Conservation (phyloP, 2,329 filamentous ascomycete genomes). For the Colletotrichum tamarilloi region DNA sequence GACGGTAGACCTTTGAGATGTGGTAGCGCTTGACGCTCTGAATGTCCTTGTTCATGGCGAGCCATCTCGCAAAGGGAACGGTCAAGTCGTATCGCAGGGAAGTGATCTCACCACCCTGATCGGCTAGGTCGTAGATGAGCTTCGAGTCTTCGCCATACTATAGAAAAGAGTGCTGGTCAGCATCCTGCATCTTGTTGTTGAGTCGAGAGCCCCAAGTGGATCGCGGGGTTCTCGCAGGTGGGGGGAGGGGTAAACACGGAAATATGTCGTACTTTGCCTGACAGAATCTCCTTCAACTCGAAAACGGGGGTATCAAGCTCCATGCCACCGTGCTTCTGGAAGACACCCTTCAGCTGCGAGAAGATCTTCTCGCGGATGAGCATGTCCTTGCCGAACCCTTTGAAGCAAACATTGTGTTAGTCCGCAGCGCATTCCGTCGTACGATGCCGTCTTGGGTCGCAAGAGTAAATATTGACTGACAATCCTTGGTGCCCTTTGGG, state of each 20-base stretch:
- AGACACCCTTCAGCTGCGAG: slow-evolving; percentile 78
- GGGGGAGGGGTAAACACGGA: slow-evolving; percentile 13
- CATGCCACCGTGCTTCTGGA: slow-evolving; percentile 85
- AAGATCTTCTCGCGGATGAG: slow-evolving; percentile 86
- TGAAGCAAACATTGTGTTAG: slow-evolving; percentile 18
- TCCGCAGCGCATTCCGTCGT: slow-evolving; percentile 4
- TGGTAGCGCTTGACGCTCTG: slow-evolving; percentile 93
- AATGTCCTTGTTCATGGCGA: slow-evolving; percentile 88
- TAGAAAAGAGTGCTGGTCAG: not conserved
- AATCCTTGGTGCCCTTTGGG: slow-evolving; percentile 92
- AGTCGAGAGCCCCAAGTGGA: slow-evolving; percentile 10
- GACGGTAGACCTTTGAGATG: slow-evolving; percentile 83
- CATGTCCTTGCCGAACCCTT: slow-evolving; percentile 80
- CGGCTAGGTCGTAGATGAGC: slow-evolving; percentile 71
- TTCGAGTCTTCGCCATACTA: slow-evolving; percentile 82
- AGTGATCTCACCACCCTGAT: slow-evolving; percentile 83
- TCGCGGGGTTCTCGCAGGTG: slow-evolving; percentile 22
- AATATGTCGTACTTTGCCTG: slow-evolving; percentile 69
- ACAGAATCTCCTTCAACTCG: slow-evolving; percentile 86
- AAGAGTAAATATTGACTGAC: slow-evolving; percentile 49
- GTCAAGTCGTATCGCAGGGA: slow-evolving; percentile 89
- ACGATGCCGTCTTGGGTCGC: slow-evolving; percentile 21
- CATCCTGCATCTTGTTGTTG: not conserved
- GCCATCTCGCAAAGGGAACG: slow-evolving; percentile 90
- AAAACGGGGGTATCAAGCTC: slow-evolving; percentile 87